Evolutionary conservation across 345 rosid genomes (phyloP).

Genomic region (Linum lewisii): DNA sequence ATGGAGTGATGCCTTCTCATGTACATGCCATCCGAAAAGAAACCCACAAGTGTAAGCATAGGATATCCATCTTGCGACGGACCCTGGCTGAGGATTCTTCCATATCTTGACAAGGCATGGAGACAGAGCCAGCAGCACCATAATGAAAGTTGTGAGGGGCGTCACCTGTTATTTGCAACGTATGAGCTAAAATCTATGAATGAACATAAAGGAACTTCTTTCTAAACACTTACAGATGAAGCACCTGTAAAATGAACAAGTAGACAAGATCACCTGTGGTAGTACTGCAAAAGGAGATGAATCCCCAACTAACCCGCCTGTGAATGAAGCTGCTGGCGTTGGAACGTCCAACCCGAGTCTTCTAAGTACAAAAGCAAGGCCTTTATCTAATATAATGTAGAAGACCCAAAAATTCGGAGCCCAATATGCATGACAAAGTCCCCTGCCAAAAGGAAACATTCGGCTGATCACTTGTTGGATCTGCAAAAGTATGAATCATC

Average conservation of each 20-base stretch:
- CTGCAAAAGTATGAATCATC: conserved; percentile 36
- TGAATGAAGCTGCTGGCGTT: conserved; percentile 65
- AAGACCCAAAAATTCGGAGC: conserved; percentile 97
- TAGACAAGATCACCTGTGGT: conserved; percentile 43
- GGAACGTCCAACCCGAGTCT: conserved; percentile 46
- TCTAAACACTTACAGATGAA: not conserved
- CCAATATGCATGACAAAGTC: conserved; percentile 96
- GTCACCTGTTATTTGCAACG: conserved; percentile 42
- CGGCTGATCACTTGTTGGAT: conserved; percentile 59
- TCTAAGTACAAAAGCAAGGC: conserved; percentile 41
- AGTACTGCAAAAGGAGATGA: conserved; percentile 65
- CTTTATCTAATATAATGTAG: conserved; percentile 75
- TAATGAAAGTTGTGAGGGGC: conserved; percentile 50
- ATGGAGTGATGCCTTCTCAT: conserved; percentile 94
- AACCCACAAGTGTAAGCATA: conserved; percentile 87
- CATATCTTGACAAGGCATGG: conserved; percentile 77
- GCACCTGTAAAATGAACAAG: not conserved
- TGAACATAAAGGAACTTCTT: not conserved
- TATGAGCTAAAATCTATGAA: not conserved
- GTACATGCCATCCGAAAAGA: conserved; percentile 97
- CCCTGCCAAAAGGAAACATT: conserved; percentile 98
- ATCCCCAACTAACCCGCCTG: conserved; percentile 84
- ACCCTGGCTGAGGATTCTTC: conserved; percentile 48
- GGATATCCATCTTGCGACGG: conserved; percentile 59
- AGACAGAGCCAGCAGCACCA: conserved; percentile 62